phyloP scores from a whole-genome alignment of 1,139 yeast genomes.

The Debaryomyces subglobosus region DNA sequence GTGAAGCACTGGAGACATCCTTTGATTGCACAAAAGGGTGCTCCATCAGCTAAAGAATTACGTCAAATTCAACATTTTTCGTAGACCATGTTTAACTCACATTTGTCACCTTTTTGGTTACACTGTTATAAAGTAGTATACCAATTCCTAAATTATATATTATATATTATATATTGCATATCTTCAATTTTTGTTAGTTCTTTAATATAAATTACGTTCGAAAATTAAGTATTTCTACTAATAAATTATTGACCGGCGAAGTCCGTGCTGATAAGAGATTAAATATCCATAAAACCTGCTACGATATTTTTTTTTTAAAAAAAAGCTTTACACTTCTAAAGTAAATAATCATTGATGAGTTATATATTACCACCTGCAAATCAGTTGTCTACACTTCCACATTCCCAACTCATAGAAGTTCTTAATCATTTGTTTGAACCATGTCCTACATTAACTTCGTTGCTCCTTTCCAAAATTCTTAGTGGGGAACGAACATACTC shows the following conservation, averaged over 20 bases:
- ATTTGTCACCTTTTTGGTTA: slow-evolving; percentile 1
- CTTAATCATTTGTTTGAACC: slow-evolving; percentile 69
- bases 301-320: too few species aligned
- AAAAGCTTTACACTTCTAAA: neutral
- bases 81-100: slow-evolving; percentile 13
- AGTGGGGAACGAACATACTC: slow-evolving; percentile 14
- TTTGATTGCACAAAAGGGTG: slow-evolving; percentile 51
- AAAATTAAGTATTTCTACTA: neutral
- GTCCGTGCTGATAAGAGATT: slow-evolving; percentile 4
- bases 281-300: neutral
- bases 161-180: slow-evolving; percentile 7
- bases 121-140: neutral
- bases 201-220: slow-evolving; percentile 4
- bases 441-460: slow-evolving; percentile 53
- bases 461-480: slow-evolving; percentile 41
- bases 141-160: neutral
- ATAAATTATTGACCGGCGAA: neutral
- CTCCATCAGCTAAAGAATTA: slow-evolving; percentile 45
- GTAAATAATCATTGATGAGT: slow-evolving; percentile 11
- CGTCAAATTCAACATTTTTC: slow-evolving; percentile 52
- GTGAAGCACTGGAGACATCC: slow-evolving; percentile 60
- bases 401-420: slow-evolving; percentile 30
- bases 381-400: slow-evolving; percentile 20
- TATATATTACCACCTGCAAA: slow-evolving; percentile 27
- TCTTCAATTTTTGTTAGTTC: slow-evolving; percentile 8